These are phyloP conservation scores for Neocallimastix lanati DNA, from an alignment of 192 early-diverging fungal genomes.

Conservation along the genomic window DNA sequence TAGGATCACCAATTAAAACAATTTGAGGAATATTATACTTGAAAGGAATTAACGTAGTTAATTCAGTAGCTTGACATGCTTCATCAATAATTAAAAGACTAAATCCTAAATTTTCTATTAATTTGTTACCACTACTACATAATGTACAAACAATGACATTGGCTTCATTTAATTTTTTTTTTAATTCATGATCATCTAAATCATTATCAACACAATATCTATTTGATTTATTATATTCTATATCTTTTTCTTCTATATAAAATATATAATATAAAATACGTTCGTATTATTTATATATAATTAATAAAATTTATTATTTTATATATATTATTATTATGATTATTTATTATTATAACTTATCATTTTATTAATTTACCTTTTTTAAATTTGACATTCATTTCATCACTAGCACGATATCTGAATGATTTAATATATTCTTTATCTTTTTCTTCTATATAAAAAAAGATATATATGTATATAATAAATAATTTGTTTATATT, in stretches of 20 bases:
- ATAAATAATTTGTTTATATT: too few species aligned
- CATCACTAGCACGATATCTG: slow-evolving; percentile 44
- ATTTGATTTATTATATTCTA: slow-evolving; percentile 60
- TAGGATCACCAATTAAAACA: slow-evolving; percentile 83
- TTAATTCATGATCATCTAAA: slow-evolving; percentile 13
- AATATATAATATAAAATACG: too few species aligned
- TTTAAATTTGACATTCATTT: too few species aligned
- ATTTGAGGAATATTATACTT: slow-evolving; percentile 58
- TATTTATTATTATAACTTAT: too few species aligned
- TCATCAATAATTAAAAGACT: slow-evolving; percentile 86
- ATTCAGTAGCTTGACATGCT: slow-evolving; percentile 81
- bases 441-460: slow-evolving; percentile 46
- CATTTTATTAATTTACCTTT: too few species aligned
- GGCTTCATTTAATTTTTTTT: slow-evolving; percentile 48
- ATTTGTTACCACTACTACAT: slow-evolving; percentile 70
- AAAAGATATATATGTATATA: slow-evolving; percentile 35
- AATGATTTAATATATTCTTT: slow-evolving; percentile 65
- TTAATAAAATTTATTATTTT: too few species aligned
- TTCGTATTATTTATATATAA: too few species aligned
- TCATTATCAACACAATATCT: slow-evolving; percentile 49
- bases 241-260: slow-evolving; percentile 47
- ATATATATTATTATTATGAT: too few species aligned
- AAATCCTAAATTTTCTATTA: slow-evolving; percentile 32
- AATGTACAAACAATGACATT: slow-evolving; percentile 72
- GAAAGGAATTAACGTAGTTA: slow-evolving; percentile 70